A percentile compares a stretch with the other conserved stretches of the same genome.
Conservation (phyloP, 768 basidiomycete species). For the Clavulina sp. region DNA sequence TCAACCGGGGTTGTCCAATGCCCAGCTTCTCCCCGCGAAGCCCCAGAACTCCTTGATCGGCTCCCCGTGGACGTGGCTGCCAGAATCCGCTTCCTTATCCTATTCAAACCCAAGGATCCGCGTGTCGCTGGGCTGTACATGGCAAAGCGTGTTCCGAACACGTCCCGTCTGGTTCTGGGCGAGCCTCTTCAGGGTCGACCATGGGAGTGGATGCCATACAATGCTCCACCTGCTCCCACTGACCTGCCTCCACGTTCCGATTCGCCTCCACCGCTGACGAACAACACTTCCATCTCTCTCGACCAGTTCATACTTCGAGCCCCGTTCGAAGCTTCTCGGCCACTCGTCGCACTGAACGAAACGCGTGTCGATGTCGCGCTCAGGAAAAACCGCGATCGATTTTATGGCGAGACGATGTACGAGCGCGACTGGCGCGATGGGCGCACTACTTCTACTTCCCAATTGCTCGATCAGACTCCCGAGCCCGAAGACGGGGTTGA, state of each 20-base stretch:
- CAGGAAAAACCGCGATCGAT: slow-evolving; percentile 2
- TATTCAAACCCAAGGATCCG: slow-evolving; percentile 4
- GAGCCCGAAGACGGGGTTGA: too few relatives aligned
- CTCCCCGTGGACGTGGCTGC: slow-evolving; percentile 4
- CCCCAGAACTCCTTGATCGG: background rate
- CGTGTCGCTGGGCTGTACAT: slow-evolving; percentile 4
- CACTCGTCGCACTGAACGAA: background rate
- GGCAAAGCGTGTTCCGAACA: background rate
- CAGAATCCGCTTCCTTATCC: background rate
- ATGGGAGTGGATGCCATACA: slow-evolving; percentile 11
- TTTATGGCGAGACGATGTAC: slow-evolving; percentile 8
- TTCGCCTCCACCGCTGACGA: background rate
- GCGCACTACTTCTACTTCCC: slow-evolving; percentile 4
- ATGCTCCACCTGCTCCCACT: background rate
- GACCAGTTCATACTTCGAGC: slow-evolving; percentile 6
- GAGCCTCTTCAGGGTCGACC: slow-evolving; percentile 4
- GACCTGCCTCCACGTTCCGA: background rate
- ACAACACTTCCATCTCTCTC: slow-evolving; percentile 8
- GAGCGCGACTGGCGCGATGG: slow-evolving; percentile 11
- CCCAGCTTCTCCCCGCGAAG: slow-evolving; percentile 2
- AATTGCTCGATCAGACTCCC: too few relatives aligned
- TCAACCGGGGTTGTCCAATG: slow-evolving; percentile 3
- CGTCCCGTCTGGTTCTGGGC: background rate
- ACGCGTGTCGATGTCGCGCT: background rate
- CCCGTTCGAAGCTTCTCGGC: background rate